phyloP scores from a whole-genome alignment of 1,284 basidiomycete species.

The Coriolopsis trogii region DNA sequence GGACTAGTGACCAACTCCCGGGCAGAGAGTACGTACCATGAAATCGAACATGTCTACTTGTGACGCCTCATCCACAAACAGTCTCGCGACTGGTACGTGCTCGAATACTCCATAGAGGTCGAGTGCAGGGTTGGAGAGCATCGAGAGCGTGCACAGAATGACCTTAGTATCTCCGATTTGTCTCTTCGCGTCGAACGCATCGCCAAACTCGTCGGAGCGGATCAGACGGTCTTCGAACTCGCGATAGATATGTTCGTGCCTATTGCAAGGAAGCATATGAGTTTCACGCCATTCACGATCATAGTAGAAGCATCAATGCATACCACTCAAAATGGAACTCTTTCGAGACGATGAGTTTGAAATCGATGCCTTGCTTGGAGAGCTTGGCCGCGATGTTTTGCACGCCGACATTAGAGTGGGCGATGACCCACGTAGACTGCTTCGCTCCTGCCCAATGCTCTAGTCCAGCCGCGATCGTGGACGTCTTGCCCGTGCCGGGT shows the following conservation, averaged over 20 bases:
- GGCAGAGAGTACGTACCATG: conserved; percentile 16
- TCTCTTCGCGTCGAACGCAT: conserved; percentile 6
- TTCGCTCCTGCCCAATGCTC: conserved; percentile 3
- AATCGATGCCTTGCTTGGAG: conserved; percentile 32
- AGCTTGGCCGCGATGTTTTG: conserved; percentile 57
- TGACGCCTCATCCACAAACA: conserved; percentile 52
- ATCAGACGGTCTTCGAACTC: conserved; percentile 48
- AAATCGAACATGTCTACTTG: conserved; percentile 42
- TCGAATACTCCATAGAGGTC: conserved; percentile 17
- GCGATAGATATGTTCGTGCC: conserved; percentile 73
- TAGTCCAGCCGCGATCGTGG: conserved; percentile 36
- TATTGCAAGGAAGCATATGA: conserved; percentile 31
- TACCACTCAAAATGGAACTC: conserved; percentile 65
- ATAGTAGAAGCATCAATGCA: conserved; percentile 12
- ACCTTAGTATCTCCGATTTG: conserved; percentile 44
- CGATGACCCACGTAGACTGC: conserved; percentile 33
- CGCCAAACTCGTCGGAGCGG: conserved; percentile 41
- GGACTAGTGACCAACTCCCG: too few species aligned
- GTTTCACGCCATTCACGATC: background rate
- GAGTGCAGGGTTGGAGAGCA: conserved; percentile 53
- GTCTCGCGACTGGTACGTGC: conserved; percentile 43
- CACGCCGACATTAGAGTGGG: conserved; percentile 45
- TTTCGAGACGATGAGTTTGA: conserved; percentile 47
- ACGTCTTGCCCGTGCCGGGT: conserved; percentile 36
- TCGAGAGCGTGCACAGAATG: conserved; percentile 68